phyloP scores from a whole-genome alignment of 768 basidiomycete genomes.

The Naematelia aurantialba region DNA sequence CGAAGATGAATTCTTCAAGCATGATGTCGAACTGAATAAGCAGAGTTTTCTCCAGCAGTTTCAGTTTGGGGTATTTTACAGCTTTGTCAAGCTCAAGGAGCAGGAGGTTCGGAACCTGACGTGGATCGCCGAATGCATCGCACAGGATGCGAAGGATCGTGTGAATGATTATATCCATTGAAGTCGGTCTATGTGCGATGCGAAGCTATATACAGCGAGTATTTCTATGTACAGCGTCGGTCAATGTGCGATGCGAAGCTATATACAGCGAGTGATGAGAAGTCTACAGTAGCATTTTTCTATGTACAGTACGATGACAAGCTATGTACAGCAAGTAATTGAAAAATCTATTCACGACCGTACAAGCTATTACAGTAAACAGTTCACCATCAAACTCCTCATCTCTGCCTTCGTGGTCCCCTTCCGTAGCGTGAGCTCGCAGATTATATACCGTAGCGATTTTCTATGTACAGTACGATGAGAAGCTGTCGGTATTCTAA shows the following conservation, averaged over 20 bases:
- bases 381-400: too few relatives aligned
- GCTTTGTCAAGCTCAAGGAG: slow-evolving; percentile 65
- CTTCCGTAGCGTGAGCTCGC: too few relatives aligned
- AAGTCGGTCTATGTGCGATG: neutral
- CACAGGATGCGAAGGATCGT: slow-evolving; percentile 90
- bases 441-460: too few relatives aligned
- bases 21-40: slow-evolving; percentile 92
- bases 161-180: slow-evolving; percentile 86
- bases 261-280: neutral
- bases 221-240: neutral
- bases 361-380: too few relatives aligned
- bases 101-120: slow-evolving; percentile 54
- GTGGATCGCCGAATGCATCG: slow-evolving; percentile 91
- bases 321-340: too few relatives aligned
- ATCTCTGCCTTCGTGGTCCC: too few relatives aligned
- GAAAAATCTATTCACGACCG: too few relatives aligned
- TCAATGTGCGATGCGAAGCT: neutral
- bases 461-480: too few relatives aligned
- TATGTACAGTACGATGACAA: too few relatives aligned
- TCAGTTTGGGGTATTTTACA: slow-evolving; percentile 77
- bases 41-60: slow-evolving; percentile 93
- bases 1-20: slow-evolving; percentile 90
- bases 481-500: too few relatives aligned
- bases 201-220: neutral
- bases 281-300: too few relatives aligned